Evolutionary conservation across 371 early-diverging fungal genomes (phyloP).

Genomic region (Capillidium rhysosporum): DNA sequence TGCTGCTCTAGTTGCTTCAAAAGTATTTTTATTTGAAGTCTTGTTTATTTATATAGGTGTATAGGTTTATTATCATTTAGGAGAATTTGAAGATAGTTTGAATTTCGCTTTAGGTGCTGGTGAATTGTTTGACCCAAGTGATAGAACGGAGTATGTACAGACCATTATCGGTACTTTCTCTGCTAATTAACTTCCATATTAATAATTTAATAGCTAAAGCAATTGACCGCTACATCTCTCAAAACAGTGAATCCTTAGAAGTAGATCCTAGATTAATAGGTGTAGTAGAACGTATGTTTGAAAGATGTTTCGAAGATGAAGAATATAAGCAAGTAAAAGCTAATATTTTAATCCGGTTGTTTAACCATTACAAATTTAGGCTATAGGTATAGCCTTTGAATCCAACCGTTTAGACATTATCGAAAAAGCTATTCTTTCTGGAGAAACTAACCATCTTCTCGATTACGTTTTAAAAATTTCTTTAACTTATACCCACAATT

Average conservation of each 20-base stretch:
- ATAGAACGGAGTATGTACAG: constrained; percentile 70
- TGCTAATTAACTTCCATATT: background rate
- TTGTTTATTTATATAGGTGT: background rate
- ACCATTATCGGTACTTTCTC: constrained; percentile 66
- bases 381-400: constrained; percentile 90
- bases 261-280: constrained; percentile 65
- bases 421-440: constrained; percentile 52
- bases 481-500: constrained; percentile 59
- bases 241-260: background rate
- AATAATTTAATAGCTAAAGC: constrained; percentile 35
- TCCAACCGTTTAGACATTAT: constrained; percentile 73
- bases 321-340: constrained; percentile 63
- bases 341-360: background rate
- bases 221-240: constrained; percentile 79
- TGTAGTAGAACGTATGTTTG: constrained; percentile 85
- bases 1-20: constrained; percentile 90
- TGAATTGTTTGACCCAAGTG: constrained; percentile 55
- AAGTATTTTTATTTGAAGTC: constrained; percentile 27
- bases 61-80: constrained; percentile 81
- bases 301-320: constrained; percentile 62
- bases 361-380: constrained; percentile 21
- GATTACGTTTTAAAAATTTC: constrained; percentile 61
- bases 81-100: constrained; percentile 85
- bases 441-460: constrained; percentile 44
- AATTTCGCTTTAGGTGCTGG: constrained; percentile 92